These are phyloP conservation scores for Davidsoniella virescens DNA, from an alignment of 2,329 filamentous ascomycete genomes.

Conservation along the genomic window DNA sequence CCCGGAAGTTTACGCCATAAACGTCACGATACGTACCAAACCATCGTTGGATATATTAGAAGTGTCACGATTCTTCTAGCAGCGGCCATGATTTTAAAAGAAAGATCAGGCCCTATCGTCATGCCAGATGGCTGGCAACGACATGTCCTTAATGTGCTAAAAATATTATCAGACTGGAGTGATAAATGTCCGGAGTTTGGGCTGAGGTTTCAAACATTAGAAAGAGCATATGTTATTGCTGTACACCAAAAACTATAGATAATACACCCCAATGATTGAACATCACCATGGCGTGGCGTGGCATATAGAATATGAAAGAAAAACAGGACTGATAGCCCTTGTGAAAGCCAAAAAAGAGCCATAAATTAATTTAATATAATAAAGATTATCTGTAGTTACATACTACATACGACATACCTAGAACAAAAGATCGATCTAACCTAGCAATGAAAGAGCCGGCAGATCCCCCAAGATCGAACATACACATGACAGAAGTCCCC, in stretches of 20 bases:
- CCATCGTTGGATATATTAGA: neutral
- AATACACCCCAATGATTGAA: too few relatives aligned
- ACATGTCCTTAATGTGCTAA: neutral
- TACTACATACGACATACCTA: too few relatives aligned
- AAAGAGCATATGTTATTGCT: neutral
- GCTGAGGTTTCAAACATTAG: neutral
- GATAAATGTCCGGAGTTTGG: neutral
- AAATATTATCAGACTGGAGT: neutral
- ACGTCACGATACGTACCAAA: neutral
- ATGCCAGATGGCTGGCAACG: neutral
- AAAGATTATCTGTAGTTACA: too few relatives aligned
- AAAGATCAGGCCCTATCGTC: neutral
- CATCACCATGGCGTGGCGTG: too few relatives aligned
- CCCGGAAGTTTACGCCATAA: neutral
- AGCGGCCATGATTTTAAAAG: neutral
- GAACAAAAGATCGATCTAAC: too few relatives aligned
- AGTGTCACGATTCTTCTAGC: neutral
- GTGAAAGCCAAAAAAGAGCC: too few relatives aligned
- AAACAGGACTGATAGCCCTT: too few relatives aligned
- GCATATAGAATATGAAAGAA: too few relatives aligned
- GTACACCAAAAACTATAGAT: neutral
- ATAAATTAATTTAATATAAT: too few relatives aligned
- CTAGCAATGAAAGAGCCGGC: too few relatives aligned
- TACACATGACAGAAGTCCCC: too few relatives aligned
- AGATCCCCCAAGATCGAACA: too few relatives aligned